phyloP scores from a whole-genome alignment of 192 early-diverging fungal species.

The Backusella morwellensis region DNA sequence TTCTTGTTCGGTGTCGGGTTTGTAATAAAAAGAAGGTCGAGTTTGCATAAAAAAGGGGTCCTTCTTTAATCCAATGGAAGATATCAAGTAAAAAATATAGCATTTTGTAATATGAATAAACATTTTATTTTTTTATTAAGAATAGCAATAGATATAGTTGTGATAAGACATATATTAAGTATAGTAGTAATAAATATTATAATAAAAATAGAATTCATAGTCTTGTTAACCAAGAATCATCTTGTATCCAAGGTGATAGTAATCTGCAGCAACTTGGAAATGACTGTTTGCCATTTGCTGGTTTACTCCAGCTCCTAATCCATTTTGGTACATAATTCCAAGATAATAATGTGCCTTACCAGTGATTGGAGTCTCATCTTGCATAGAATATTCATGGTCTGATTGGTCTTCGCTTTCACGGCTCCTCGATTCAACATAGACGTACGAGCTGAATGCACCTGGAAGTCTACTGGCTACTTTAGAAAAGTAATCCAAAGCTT shows the following conservation, averaged over 20 bases:
- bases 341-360: neutral
- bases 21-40: too few species aligned
- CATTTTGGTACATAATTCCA: neutral
- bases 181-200: too few species aligned
- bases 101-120: too few species aligned
- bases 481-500: constrained; percentile 29
- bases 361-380: neutral
- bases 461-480: neutral
- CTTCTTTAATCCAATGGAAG: too few species aligned
- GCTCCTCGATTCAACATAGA: neutral
- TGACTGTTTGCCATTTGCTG: neutral
- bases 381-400: neutral
- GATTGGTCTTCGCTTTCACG: neutral
- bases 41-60: neutral
- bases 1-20: neutral
- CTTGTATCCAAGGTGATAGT: neutral
- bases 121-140: too few species aligned
- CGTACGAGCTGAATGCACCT: neutral
- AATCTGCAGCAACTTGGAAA: neutral
- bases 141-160: too few species aligned
- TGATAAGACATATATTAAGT: too few species aligned
- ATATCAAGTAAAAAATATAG: too few species aligned
- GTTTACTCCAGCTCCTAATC: neutral
- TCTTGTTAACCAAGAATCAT: neutral
- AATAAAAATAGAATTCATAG: neutral